These are phyloP conservation scores for Ophiostoma perfectum DNA, from an alignment of 2,329 filamentous ascomycete species.

Conservation along the genomic window DNA sequence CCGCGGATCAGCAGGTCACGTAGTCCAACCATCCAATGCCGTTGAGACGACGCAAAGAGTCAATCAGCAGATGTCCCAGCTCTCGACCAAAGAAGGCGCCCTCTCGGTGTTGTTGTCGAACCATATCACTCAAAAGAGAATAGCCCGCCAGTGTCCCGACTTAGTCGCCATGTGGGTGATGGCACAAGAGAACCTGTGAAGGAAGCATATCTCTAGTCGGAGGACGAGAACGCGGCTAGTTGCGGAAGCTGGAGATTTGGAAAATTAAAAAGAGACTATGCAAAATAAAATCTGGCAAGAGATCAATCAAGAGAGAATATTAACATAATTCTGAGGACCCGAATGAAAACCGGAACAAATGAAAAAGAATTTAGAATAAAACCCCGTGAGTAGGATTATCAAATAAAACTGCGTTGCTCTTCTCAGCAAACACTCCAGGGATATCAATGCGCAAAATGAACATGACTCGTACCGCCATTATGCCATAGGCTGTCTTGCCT, in stretches of 20 bases:
- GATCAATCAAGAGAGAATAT: not conserved
- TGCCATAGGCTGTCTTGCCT: not conserved
- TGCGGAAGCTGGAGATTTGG: not conserved
- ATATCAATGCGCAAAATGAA: not conserved
- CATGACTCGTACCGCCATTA: not conserved
- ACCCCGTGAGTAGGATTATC: no score
- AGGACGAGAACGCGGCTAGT: not conserved
- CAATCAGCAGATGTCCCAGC: conserved; percentile 21
- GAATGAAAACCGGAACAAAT: not conserved
- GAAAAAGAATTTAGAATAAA: not conserved
- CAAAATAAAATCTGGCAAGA: not conserved
- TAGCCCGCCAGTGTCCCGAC: conserved; percentile 27
- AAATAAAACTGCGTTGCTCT: not conserved
- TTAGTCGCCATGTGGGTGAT: conserved; percentile 27
- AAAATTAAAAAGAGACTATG: not conserved
- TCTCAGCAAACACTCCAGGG: no score
- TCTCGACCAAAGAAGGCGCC: conserved; percentile 17
- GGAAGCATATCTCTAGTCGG: not conserved
- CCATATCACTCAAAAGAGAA: conserved; percentile 26
- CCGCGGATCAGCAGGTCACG: not conserved
- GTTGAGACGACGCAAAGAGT: conserved; percentile 20
- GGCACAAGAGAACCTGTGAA: conserved; percentile 26
- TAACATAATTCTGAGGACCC: not conserved
- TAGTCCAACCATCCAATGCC: not conserved
- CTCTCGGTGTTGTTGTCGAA: conserved; percentile 27